Evolutionary conservation across 2,329 filamentous ascomycete species (phyloP), one percentile per base, ranked within the genome.

Genomic region (Boeremia lycopersici): DNA sequence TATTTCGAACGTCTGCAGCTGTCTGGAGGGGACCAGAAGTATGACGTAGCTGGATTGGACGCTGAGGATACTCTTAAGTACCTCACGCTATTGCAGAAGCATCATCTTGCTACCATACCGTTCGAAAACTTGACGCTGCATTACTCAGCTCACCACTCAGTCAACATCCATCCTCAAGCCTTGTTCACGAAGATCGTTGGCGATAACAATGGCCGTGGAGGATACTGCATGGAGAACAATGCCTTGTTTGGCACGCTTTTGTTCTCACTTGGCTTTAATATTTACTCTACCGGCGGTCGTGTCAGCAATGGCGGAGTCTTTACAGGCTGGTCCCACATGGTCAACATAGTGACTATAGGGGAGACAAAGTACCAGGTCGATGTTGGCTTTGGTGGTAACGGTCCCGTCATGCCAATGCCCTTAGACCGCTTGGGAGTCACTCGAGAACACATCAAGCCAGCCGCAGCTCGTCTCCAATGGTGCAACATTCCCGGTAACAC

Each of bases 211-310:
- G 76, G 77, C 5, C 69, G 82, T 29, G 84, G 84, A 25, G 84
- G 84, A 1, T 85, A 86, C 56, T 86, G 84, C 65, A 85, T 86
- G 82, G 84, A 86, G 68, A 84, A 81, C 59, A 85, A 84, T 40
- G 70, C 73, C 3, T 70, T 86, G 29, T 81, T 86, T 55, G 78
- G 76, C 6, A 78, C 76, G 3, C 71, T 86, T 11, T 64, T 86
- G 40, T 74, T 77, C 36, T 81, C 77, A 0, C 63, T 86, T 31
- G 83, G 83, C 0, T 86, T 79, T 60, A 69, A 68, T 19, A 54
- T 79, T 13, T 75, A 74, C 40, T 73, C 74, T 31, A 75, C 70
- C 12, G 78, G 74, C 7, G 77, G 71, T 3, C 66, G 77, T 10
- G 77, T 80, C n/a, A 73, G 63, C 17, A 57, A 68, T 34, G 65